Evolutionary conservation across 169 alveolate genomes (phyloP), one percentile per base, ranked within the genome.

Genomic region (Cryptosporidium andersoni): DNA sequence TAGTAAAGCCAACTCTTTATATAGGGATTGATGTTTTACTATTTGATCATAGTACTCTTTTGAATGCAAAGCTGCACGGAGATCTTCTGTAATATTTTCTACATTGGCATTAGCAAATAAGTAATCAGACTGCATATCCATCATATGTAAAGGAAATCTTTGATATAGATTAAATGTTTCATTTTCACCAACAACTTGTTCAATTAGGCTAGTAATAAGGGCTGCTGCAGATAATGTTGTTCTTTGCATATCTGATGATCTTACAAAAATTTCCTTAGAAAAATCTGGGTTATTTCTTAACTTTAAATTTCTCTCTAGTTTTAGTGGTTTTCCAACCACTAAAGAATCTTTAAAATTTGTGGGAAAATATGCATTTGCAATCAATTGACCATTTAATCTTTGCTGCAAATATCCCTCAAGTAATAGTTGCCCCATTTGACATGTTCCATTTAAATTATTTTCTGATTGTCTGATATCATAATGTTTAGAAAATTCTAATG

Each of bases 201-300:
- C 85, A 3, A 74, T 7, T 36, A 74, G 47, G 47, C 85, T 74
- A 16, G 85, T 74, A 8, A 74, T 43, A 9, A 74, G 66, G 14
- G 85, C 85, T 2, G 85, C 85, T 37, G 85, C 85, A 7, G 85
- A 74, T 25, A 74, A 66, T 14, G 85, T 74, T 53, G 85, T 74
- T 60, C 85, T 74, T 16, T 74, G 85, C 85, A 74, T 74, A 74
- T 74, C 85, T 58, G 85, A 74, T 1, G 85, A 74, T 8, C 85
- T 49, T 14, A 74, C 48, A 60, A 58, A 74, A 47, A 74, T 74
- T 74, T 74, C 85, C 2, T 74, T 63, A 25, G 25, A 25, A 25
- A 25, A 25, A 25, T 25, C 25, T 25, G 25, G 25, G 25, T 25
- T 25, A 0, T 25, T 25, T 25, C 25, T 25, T 25, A 25, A 25